Conservation (phyloP, 371 early-diverging fungal genomes). For the Mucor velutinosus region DNA sequence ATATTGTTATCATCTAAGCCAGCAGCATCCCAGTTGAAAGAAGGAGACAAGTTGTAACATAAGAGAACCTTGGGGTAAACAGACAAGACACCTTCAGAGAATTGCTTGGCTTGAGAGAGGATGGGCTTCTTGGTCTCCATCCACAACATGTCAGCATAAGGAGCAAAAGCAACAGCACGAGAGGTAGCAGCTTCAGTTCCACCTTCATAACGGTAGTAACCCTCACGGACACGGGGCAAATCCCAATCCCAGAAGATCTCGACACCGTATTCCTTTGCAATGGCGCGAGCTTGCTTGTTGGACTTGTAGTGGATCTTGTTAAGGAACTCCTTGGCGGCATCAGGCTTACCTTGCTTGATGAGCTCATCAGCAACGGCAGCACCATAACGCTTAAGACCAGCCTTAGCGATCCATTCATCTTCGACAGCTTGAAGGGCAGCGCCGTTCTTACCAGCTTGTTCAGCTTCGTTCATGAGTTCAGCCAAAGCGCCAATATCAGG, state of each 20-base stretch:
- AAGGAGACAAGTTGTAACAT: constrained; percentile 96
- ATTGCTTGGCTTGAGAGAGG: constrained; percentile 89
- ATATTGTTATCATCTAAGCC: constrained; percentile 92
- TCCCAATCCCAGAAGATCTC: constrained; percentile 93
- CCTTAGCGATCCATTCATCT: constrained; percentile 85
- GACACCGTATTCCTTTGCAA: constrained; percentile 80
- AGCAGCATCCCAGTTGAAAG: constrained; percentile 98
- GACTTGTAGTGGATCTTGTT: constrained; percentile 66
- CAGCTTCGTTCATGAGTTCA: constrained; percentile 78
- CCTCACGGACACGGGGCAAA: constrained; percentile 92
- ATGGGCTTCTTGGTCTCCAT: constrained; percentile 98
- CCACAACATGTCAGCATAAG: constrained; percentile 96
- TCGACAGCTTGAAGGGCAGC: constrained; percentile 84
- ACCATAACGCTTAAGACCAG: constrained; percentile 83
- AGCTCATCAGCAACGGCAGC: constrained; percentile 85
- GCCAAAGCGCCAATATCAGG: constrained; percentile 72
- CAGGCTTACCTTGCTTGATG: constrained; percentile 55
- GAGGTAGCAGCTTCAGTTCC: constrained; percentile 89
- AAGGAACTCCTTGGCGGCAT: constrained; percentile 58
- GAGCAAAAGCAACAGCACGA: constrained; percentile 89
- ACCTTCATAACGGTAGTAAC: constrained; percentile 94
- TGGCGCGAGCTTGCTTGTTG: constrained; percentile 79
- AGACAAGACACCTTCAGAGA: constrained; percentile 77
- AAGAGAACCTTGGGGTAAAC: constrained; percentile 67
- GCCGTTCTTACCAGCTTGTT: constrained; percentile 74